Percentiles rank a stretch among this genome's conserved stretches.
Evolutionary conservation across 805 yeast species (phyloP).

Genomic region (Candida koratica): DNA sequence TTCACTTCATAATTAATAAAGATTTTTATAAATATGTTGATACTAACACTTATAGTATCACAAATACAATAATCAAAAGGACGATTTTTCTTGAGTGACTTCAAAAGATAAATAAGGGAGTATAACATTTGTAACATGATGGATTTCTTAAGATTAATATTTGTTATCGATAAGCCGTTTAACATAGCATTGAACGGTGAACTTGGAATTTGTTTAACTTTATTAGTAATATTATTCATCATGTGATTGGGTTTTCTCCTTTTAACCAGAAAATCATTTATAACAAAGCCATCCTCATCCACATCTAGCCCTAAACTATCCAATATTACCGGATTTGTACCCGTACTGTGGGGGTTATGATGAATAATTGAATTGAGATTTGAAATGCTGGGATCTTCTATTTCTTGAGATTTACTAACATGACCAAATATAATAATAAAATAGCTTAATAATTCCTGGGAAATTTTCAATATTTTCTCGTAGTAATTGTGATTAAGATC

Average conservation of each 20-base stretch:
- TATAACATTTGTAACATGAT: constrained; percentile 42
- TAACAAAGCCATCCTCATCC: constrained; percentile 44
- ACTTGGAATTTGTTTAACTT: constrained; percentile 27
- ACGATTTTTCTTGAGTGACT: constrained; percentile 25
- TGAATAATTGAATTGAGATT: constrained; percentile 12
- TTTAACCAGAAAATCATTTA: constrained; percentile 41
- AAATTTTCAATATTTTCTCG: constrained; percentile 32
- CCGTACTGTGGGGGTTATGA: constrained; percentile 18
- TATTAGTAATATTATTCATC: constrained; percentile 9
- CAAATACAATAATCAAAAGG: constrained; percentile 15
- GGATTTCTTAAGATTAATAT: constrained; percentile 41
- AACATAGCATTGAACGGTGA: constrained; percentile 41
- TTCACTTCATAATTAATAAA: constrained; percentile 38
- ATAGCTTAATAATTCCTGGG: constrained; percentile 36
- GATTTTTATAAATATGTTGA: constrained; percentile 32
- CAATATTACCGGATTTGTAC: constrained; percentile 25
- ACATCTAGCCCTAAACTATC: constrained; percentile 38
- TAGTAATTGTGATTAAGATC: constrained; percentile 36
- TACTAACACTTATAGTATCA: constrained; percentile 22
- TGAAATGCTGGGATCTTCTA: background rate
- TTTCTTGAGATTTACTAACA: constrained; percentile 20
- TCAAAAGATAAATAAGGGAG: constrained; percentile 37
- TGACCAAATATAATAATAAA: constrained; percentile 37
- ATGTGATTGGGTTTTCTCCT: constrained; percentile 20
- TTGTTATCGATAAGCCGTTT: constrained; percentile 41